These are phyloP conservation scores for Pyricularia pennisetigena DNA, from an alignment of 2,329 filamentous ascomycete genomes.

Conservation along the genomic window DNA sequence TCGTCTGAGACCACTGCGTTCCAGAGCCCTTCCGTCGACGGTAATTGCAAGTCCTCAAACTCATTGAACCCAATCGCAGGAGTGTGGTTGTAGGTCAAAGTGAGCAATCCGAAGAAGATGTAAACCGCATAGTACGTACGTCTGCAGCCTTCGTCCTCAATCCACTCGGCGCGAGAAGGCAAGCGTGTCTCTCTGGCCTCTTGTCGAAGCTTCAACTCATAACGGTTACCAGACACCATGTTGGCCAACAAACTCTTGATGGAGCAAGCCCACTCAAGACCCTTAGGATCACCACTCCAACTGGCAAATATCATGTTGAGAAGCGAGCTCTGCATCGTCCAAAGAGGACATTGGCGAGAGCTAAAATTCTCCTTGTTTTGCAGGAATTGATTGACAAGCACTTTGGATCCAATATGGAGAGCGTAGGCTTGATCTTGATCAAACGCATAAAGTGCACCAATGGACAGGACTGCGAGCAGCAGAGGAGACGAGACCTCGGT, in stretches of 20 bases:
- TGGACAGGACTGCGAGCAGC: slow-evolving; percentile 82
- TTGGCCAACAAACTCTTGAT: slow-evolving; percentile 97
- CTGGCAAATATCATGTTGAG: slow-evolving; percentile 99
- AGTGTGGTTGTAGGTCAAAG: slow-evolving; percentile 94
- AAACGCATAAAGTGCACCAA: slow-evolving; percentile 92
- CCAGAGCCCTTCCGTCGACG: slow-evolving; percentile 91
- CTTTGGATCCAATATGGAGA: slow-evolving; percentile 94
- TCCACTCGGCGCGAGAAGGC: slow-evolving; percentile 82
- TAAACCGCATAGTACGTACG: slow-evolving; percentile 98
- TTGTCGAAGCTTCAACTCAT: slow-evolving; percentile 87
- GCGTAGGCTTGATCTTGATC: slow-evolving; percentile 96
- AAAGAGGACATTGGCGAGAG: slow-evolving; percentile 91
- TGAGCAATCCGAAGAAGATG: slow-evolving; percentile 95
- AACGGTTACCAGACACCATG: slow-evolving; percentile 96
- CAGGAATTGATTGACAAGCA: slow-evolving; percentile 91
- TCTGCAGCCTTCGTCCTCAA: slow-evolving; percentile 91
- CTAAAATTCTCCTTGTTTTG: slow-evolving; percentile 99
- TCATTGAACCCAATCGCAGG: slow-evolving; percentile 98
- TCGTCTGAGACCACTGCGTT: slow-evolving; percentile 75
- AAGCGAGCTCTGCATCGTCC: slow-evolving; percentile 96
- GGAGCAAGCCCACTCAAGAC: slow-evolving; percentile 95
- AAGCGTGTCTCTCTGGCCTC: slow-evolving; percentile 71
- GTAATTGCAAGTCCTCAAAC: slow-evolving; percentile 85
- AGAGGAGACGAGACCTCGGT: slow-evolving; percentile 72
- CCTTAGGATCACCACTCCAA: slow-evolving; percentile 97